A percentile compares a stretch with the other conserved stretches of the same genome.
Evolutionary conservation across 2,329 filamentous ascomycete genomes (phyloP).

Genomic region (Diaporthe aspalathi): DNA sequence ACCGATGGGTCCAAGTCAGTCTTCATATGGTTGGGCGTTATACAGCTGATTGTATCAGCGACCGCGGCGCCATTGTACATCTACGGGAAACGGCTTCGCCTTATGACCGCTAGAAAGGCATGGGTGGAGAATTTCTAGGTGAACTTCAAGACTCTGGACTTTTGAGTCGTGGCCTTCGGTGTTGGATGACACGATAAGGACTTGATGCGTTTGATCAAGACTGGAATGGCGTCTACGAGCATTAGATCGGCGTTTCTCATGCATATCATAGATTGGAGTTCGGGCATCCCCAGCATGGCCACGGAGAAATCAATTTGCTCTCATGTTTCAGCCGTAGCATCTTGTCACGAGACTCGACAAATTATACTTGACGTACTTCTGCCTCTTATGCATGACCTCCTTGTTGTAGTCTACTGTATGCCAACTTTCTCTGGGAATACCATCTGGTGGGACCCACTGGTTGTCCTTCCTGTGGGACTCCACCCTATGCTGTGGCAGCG

Average conservation of each 20-base stretch:
- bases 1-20: conserved; percentile 79
- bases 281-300: too few species aligned
- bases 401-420: not conserved
- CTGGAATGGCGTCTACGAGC: not conserved
- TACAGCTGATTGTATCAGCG: conserved; percentile 81
- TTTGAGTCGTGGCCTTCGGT: not conserved
- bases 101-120: conserved; percentile 83
- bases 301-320: not conserved
- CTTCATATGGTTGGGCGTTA: conserved; percentile 85
- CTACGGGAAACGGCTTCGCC: conserved; percentile 87
- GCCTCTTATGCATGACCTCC: not conserved
- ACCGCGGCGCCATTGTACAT: conserved; percentile 93
- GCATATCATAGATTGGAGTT: not conserved
- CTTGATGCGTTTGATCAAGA: not conserved
- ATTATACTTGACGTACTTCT: too few species aligned
- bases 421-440: not conserved
- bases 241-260: conserved; percentile 3
- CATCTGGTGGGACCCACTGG: too few species aligned
- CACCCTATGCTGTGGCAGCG: not conserved
- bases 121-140: conserved; percentile 42
- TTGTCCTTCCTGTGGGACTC: not conserved
- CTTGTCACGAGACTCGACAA: not conserved
- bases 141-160: conserved; percentile 24
- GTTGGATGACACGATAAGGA: not conserved
- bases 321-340: not conserved